phyloP scores from a whole-genome alignment of 495 filamentous ascomycete species.

The Penicillium bovifimosum region DNA sequence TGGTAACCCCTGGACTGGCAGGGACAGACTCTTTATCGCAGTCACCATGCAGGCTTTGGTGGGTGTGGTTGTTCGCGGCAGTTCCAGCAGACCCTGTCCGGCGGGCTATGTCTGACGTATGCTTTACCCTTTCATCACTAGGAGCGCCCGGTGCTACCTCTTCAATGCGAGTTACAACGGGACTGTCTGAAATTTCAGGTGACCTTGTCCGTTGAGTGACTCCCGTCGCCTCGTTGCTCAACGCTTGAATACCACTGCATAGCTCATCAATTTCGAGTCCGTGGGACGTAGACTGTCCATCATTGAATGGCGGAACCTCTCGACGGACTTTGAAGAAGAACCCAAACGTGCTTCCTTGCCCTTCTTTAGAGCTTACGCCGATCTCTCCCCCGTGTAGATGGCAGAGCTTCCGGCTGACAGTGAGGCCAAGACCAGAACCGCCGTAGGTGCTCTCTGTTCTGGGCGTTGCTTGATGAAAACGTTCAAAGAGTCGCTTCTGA shows the following conservation, averaged over 20 bases:
- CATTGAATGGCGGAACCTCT: slow-evolving; percentile 22
- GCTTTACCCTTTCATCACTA: slow-evolving; percentile 5
- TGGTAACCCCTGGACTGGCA: not conserved
- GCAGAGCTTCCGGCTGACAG: slow-evolving; percentile 71
- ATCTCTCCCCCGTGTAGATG: slow-evolving; percentile 83
- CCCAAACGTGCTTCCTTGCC: slow-evolving; percentile 74
- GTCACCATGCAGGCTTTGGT: not conserved
- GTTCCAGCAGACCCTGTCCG: not conserved
- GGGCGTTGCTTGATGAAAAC: slow-evolving; percentile 76
- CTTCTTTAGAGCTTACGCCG: slow-evolving; percentile 65
- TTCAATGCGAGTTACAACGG: slow-evolving; percentile 3
- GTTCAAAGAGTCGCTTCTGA: slow-evolving; percentile 69
- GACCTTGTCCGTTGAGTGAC: slow-evolving; percentile 6
- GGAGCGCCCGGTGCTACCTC: slow-evolving; percentile 4
- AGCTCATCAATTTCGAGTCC: slow-evolving; percentile 14
- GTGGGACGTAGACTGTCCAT: slow-evolving; percentile 15
- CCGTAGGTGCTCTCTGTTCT: slow-evolving; percentile 77
- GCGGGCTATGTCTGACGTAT: slow-evolving; percentile 6
- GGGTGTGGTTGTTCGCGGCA: not conserved
- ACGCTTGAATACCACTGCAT: slow-evolving; percentile 16
- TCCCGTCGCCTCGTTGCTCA: slow-evolving; percentile 14
- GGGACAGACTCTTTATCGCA: not conserved
- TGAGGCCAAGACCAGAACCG: slow-evolving; percentile 76
- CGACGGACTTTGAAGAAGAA: slow-evolving; percentile 68
- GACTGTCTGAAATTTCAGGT: slow-evolving; percentile 6